phyloP scores from a whole-genome alignment of 352 stramenopile genomes.

The Phytopythium montanum region DNA sequence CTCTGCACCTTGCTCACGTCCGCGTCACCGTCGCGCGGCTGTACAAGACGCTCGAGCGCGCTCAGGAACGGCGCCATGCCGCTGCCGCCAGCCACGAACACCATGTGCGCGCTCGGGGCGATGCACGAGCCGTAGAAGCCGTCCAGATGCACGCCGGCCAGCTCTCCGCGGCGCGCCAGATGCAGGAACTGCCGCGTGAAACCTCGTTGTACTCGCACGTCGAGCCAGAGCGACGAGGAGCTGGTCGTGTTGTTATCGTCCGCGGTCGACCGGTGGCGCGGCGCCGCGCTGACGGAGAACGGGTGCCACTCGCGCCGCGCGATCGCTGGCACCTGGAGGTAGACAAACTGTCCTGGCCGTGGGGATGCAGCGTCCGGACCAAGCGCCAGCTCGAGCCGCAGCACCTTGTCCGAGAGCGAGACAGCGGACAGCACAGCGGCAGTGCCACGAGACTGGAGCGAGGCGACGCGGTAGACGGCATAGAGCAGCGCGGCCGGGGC shows the following conservation, averaged over 20 bases:
- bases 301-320: conserved; percentile 63
- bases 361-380: neutral
- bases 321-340: conserved; percentile 58
- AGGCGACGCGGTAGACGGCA: conserved; percentile 56
- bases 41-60: conserved; percentile 46
- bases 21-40: conserved; percentile 4
- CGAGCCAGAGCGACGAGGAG: conserved; percentile 40
- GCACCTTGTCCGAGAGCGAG: conserved; percentile 36
- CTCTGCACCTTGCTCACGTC: conserved; percentile 20
- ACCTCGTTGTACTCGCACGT: conserved; percentile 55
- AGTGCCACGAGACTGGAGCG: conserved; percentile 33
- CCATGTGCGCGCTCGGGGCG: conserved; percentile 44
- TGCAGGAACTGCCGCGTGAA: conserved; percentile 54
- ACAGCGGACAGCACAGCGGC: conserved; percentile 36
- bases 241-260: conserved; percentile 12
- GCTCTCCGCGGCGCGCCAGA: conserved; percentile 35
- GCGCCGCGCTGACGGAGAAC: conserved; percentile 70
- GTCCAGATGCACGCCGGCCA: conserved; percentile 51
- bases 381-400: conserved; percentile 60
- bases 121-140: conserved; percentile 70
- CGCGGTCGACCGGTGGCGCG: conserved; percentile 14
- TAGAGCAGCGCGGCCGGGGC: conserved; percentile 47
- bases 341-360: conserved; percentile 62
- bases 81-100: conserved; percentile 64
- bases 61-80: conserved; percentile 76